Evolutionary conservation across 768 basidiomycete genomes (phyloP).

Genomic region (Neoboletus magnificus): DNA sequence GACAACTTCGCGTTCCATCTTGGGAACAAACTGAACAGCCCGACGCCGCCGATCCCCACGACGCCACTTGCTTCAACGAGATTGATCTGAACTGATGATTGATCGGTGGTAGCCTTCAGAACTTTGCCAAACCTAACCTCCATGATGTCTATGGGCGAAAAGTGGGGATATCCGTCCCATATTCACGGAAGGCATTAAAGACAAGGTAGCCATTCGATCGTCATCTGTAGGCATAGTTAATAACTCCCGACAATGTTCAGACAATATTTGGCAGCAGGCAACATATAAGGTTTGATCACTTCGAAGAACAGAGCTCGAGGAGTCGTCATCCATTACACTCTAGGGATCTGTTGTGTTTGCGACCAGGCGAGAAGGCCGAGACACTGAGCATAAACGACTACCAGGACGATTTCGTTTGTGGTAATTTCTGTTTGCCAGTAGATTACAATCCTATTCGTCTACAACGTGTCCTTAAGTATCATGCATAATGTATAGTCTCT

Average conservation of each 20-base stretch:
- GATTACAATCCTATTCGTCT: background rate
- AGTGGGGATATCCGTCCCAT: background rate
- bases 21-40: conserved; percentile 38
- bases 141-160: background rate
- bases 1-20: conserved; percentile 39
- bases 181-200: background rate
- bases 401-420: background rate
- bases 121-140: too few species aligned
- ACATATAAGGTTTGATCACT: background rate
- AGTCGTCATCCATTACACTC: background rate
- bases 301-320: background rate
- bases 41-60: conserved; percentile 36
- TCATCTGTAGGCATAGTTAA: background rate
- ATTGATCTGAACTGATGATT: background rate
- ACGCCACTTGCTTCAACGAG: conserved; percentile 16
- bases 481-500: conserved; percentile 1
- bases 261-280: background rate
- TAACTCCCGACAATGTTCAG: background rate
- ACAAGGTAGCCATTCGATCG: background rate
- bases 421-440: background rate
- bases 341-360: background rate
- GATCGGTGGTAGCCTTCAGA: too few species aligned
- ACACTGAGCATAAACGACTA: background rate
- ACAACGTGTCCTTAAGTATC: background rate
- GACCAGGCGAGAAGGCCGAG: background rate